These are phyloP conservation scores for Ceratocystis papillata DNA, from an alignment of 2,329 filamentous ascomycete genomes.

Conservation along the genomic window DNA sequence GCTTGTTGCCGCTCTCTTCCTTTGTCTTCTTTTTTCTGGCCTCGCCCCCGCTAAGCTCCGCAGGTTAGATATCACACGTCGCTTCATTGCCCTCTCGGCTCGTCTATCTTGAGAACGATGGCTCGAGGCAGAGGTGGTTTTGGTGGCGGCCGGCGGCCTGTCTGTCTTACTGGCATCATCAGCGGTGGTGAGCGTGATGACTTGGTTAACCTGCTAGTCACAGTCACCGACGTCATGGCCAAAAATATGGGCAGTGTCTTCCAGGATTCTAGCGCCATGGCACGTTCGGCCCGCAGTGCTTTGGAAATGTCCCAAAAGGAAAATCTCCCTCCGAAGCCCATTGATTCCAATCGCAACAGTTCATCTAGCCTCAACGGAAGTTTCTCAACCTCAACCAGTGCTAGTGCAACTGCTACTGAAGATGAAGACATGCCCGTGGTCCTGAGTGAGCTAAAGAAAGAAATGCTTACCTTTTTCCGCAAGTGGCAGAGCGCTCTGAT, in stretches of 20 bases:
- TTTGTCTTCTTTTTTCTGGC: background rate
- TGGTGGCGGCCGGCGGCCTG: conserved; percentile 35
- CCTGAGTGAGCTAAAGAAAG: conserved; percentile 56
- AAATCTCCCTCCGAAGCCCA: conserved; percentile 19
- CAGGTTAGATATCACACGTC: background rate
- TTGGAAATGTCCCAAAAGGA: conserved; percentile 20
- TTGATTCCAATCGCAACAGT: conserved; percentile 27
- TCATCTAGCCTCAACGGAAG: conserved; percentile 14
- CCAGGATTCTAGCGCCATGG: conserved; percentile 26
- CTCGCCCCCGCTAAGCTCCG: background rate
- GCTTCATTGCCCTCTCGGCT: background rate
- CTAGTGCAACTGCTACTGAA: conserved; percentile 25
- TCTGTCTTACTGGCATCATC: conserved; percentile 43
- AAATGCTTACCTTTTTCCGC: conserved; percentile 60
- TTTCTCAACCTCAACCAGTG: background rate
- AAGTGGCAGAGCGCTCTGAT: conserved; percentile 68
- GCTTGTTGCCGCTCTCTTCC: background rate
- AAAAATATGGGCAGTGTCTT: conserved; percentile 44
- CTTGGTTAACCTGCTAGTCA: conserved; percentile 40
- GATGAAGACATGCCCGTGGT: conserved; percentile 33
- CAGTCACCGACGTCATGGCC: conserved; percentile 46
- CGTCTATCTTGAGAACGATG: conserved; percentile 29
- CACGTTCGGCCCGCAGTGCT: background rate
- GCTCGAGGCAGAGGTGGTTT: conserved; percentile 32
- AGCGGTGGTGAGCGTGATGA: conserved; percentile 42